Evolutionary conservation across 805 yeast genomes (phyloP).

Genomic region (Myxozyma udenii): DNA sequence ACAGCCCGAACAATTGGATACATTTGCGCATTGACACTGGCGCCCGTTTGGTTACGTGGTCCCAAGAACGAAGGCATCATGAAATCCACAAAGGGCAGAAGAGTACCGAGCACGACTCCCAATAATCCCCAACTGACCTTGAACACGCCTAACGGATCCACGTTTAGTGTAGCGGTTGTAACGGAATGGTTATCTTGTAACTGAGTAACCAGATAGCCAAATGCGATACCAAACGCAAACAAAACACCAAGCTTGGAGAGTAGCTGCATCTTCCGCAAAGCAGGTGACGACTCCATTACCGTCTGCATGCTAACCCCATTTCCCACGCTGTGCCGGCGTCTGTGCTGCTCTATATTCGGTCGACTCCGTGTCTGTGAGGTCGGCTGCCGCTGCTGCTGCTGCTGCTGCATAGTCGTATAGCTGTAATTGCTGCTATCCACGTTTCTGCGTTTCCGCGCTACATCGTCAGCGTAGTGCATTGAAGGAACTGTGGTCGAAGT

Average conservation of each 20-base stretch:
- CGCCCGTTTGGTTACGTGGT: conserved; percentile 13
- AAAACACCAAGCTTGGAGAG: conserved; percentile 27
- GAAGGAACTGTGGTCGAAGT: background rate
- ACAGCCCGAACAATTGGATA: conserved; percentile 39
- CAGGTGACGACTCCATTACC: background rate
- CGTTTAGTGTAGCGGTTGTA: conserved; percentile 30
- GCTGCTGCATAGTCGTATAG: background rate
- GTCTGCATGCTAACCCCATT: background rate
- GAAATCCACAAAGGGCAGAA: conserved; percentile 35
- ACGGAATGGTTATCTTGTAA: conserved; percentile 36
- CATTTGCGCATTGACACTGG: conserved; percentile 26
- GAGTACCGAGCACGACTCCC: conserved; percentile 35
- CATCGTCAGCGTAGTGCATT: conserved; percentile 6
- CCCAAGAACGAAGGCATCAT: conserved; percentile 14
- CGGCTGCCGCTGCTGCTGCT: conserved; percentile 5
- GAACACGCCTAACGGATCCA: conserved; percentile 30
- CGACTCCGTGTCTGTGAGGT: background rate
- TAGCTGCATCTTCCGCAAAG: conserved; percentile 1
- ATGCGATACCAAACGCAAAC: conserved; percentile 35
- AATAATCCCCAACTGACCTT: conserved; percentile 34
- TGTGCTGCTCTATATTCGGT: background rate
- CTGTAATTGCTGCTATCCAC: background rate
- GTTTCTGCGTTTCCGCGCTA: conserved; percentile 5
- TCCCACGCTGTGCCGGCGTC: background rate
- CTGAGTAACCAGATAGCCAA: conserved; percentile 35